Evolutionary conservation across 352 stramenopile genomes (phyloP).

Genomic region (Halophytophthora polymorphica): DNA sequence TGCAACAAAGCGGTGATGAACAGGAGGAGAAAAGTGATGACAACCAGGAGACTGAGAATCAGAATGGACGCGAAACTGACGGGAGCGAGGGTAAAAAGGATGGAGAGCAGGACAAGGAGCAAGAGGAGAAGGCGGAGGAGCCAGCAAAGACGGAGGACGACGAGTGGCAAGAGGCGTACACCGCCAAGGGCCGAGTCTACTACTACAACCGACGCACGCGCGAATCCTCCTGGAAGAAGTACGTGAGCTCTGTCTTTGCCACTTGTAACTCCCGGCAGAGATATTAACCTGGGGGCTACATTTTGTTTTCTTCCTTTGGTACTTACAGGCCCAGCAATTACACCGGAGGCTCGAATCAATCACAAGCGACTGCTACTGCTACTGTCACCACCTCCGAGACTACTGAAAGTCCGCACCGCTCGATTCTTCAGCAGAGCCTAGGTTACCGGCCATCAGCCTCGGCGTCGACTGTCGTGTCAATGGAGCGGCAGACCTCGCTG

Average conservation of each 20-base stretch:
- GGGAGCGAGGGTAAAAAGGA: slow-evolving; percentile 3
- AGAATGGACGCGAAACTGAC: slow-evolving; percentile 6
- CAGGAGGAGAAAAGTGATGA: background rate
- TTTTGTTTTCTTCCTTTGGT: slow-evolving; percentile 3
- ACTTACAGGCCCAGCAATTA: slow-evolving; percentile 23
- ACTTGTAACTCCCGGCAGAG: background rate
- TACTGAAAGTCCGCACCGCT: slow-evolving; percentile 11
- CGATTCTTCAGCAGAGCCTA: slow-evolving; percentile 26
- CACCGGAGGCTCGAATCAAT: slow-evolving; percentile 13
- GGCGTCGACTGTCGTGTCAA: slow-evolving; percentile 12
- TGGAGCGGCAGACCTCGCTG: slow-evolving; percentile 37
- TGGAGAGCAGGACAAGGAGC: slow-evolving; percentile 3
- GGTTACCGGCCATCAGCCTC: slow-evolving; percentile 27
- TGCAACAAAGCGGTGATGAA: slow-evolving; percentile 4
- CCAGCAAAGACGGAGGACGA: slow-evolving; percentile 24
- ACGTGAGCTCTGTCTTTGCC: slow-evolving; percentile 2
- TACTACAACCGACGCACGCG: slow-evolving; percentile 86
- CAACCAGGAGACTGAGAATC: background rate
- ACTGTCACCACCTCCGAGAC: slow-evolving; percentile 11
- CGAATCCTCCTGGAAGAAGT: slow-evolving; percentile 86
- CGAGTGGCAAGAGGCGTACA: slow-evolving; percentile 84
- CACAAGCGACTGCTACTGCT: slow-evolving; percentile 5
- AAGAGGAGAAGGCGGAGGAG: slow-evolving; percentile 7
- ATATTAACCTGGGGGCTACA: slow-evolving; percentile 4
- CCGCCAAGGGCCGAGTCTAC: slow-evolving; percentile 81